Evolutionary conservation across 2,329 filamentous ascomycete species (phyloP).

Genomic region (Phialocephala subalpina): DNA sequence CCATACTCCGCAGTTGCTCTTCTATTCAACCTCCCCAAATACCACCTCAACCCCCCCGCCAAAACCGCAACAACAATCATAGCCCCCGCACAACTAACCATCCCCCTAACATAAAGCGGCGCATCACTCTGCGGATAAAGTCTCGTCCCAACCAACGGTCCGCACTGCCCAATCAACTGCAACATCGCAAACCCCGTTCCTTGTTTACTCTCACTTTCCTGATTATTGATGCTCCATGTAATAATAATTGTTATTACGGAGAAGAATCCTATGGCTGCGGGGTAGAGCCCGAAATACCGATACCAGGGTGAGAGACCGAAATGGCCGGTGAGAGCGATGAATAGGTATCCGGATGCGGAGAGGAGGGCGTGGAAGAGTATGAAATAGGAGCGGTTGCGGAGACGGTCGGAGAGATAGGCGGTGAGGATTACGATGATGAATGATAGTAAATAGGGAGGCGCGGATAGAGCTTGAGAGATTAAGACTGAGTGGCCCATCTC

Average conservation of each 20-base stretch:
- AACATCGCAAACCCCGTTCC: slow-evolving; percentile 82
- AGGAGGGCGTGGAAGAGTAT: slow-evolving; percentile 74
- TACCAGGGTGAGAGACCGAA: slow-evolving; percentile 52
- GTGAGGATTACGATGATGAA: slow-evolving; percentile 78
- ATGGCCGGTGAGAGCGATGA: slow-evolving; percentile 67
- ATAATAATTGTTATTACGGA: slow-evolving; percentile 84
- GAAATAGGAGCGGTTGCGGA: slow-evolving; percentile 67
- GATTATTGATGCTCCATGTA: slow-evolving; percentile 90
- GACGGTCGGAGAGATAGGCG: slow-evolving; percentile 74
- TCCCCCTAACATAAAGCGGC: slow-evolving; percentile 57
- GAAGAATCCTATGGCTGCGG: slow-evolving; percentile 83
- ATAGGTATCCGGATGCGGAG: slow-evolving; percentile 66
- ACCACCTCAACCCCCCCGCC: slow-evolving; percentile 50
- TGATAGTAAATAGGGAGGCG: slow-evolving; percentile 81
- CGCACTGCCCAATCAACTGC: slow-evolving; percentile 70
- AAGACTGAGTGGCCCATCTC: slow-evolving; percentile 77
- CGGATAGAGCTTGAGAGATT: slow-evolving; percentile 78
- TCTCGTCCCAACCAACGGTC: slow-evolving; percentile 56
- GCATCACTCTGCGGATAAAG: slow-evolving; percentile 59
- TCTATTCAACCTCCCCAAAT: slow-evolving; percentile 39
- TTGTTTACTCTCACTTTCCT: slow-evolving; percentile 71
- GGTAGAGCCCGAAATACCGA: slow-evolving; percentile 80
- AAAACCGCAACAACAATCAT: slow-evolving; percentile 56
- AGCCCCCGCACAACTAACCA: slow-evolving; percentile 56
- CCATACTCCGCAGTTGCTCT: slow-evolving; percentile 28